phyloP scores from a whole-genome alignment of 2,329 filamentous ascomycete species.

The Dactylellina haptotyla region DNA sequence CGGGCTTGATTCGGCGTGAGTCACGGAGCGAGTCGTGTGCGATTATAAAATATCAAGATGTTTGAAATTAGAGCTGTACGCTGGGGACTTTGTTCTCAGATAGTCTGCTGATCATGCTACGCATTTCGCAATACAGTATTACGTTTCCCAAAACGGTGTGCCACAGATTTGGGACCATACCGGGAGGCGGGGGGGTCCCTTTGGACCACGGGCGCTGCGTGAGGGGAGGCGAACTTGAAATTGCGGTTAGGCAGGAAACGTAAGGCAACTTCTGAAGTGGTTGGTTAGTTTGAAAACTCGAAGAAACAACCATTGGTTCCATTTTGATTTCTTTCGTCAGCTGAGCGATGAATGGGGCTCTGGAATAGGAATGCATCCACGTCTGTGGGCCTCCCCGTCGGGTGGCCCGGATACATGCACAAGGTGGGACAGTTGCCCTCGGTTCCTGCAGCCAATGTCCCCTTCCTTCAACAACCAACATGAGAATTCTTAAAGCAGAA shows the following conservation, averaged over 20 bases:
- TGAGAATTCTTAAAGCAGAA: constrained; percentile 7
- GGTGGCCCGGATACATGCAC: constrained; percentile 49
- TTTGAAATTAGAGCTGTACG: constrained; percentile 36
- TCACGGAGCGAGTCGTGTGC: constrained; percentile 39
- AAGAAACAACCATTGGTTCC: constrained; percentile 28
- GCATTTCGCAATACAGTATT: constrained; percentile 52
- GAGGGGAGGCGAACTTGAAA: constrained; percentile 46
- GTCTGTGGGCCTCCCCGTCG: constrained; percentile 32
- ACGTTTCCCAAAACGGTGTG: constrained; percentile 18
- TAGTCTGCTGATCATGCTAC: constrained; percentile 51
- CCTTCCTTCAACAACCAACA: constrained; percentile 11
- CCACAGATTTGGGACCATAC: constrained; percentile 18
- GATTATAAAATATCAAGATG: constrained; percentile 25
- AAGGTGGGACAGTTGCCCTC: constrained; percentile 25
- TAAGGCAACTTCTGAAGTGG: constrained; percentile 45
- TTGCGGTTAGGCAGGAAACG: constrained; percentile 43
- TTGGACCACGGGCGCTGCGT: constrained; percentile 42
- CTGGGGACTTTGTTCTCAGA: constrained; percentile 18
- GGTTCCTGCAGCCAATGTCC: constrained; percentile 50
- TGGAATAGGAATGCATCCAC: constrained; percentile 19
- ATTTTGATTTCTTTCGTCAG: constrained; percentile 49
- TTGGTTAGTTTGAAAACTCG: constrained; percentile 35
- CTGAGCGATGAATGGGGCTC: constrained; percentile 49
- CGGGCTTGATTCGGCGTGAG: constrained; percentile 40
- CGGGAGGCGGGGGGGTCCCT: constrained; percentile 13